Evolutionary conservation across 116 monocot species (phyloP).

Genomic region (Trichopus zeylanicus): DNA sequence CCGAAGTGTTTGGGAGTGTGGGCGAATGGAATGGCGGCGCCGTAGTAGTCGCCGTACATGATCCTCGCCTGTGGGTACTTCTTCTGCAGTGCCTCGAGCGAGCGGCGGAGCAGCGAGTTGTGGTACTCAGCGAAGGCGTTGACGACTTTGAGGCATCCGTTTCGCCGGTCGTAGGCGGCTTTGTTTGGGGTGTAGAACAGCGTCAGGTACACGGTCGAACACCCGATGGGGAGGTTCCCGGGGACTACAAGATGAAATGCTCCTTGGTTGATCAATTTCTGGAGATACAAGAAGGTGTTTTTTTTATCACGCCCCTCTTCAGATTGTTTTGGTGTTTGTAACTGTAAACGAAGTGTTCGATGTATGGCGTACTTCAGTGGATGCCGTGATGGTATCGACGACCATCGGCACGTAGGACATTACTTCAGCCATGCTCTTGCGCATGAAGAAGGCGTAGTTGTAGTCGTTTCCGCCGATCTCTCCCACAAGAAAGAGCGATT

Average conservation of each 20-base stretch:
- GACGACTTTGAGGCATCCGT: conserved; percentile 28
- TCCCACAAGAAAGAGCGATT: conserved; percentile 44
- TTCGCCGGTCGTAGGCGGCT: conserved; percentile 18
- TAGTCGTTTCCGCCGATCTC: conserved; percentile 56
- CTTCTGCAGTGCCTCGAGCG: conserved; percentile 5
- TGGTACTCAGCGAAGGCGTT: conserved; percentile 28
- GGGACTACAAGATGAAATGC: conserved; percentile 31
- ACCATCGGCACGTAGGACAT: conserved; percentile 21
- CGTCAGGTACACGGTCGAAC: conserved; percentile 15
- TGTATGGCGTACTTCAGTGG: conserved; percentile 6
- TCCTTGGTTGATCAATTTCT: conserved; percentile 23
- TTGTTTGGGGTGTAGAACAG: conserved; percentile 1
- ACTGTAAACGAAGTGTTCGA: no score
- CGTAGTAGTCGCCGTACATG: conserved; percentile 46
- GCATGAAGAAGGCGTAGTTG: conserved; percentile 10
- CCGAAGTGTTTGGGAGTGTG: conserved; percentile 18
- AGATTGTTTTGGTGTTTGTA: no score
- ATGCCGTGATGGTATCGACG: conserved; percentile 14
- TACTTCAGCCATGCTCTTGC: conserved; percentile 4
- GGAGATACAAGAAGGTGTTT: background rate
- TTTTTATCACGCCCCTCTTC: no score
- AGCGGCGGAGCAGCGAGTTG: conserved; percentile 16
- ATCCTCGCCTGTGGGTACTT: conserved; percentile 26
- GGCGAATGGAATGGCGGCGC: conserved; percentile 5
- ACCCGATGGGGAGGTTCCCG: conserved; percentile 31